These are phyloP conservation scores for Venturia nashicola DNA, from an alignment of 2,329 filamentous ascomycete species.

Conservation along the genomic window DNA sequence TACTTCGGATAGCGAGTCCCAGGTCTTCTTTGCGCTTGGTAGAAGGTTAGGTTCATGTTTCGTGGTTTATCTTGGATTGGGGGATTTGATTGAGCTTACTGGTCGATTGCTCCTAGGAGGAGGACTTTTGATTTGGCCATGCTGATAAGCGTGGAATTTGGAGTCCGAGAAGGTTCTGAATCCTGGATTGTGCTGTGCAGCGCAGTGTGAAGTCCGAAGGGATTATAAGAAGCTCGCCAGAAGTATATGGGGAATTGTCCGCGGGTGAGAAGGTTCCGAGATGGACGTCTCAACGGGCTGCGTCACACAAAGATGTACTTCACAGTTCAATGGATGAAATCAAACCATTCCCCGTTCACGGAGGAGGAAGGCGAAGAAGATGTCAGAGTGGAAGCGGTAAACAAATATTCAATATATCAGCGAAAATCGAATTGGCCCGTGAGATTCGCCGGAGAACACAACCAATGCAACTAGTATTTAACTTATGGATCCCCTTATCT, in stretches of 20 bases:
- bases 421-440: not conserved
- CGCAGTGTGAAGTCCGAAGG: not conserved
- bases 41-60: not conserved
- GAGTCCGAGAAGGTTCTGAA: not conserved
- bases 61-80: not conserved
- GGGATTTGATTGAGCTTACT: constrained; percentile 36
- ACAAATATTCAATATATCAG: too few relatives aligned
- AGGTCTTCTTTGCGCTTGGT: constrained; percentile 50
- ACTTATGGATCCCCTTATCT: not conserved
- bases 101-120: constrained; percentile 49
- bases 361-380: too few relatives aligned
- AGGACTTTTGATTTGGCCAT: constrained; percentile 46
- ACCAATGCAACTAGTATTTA: not conserved
- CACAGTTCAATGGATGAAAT: not conserved
- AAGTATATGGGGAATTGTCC: not conserved
- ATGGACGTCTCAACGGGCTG: not conserved
- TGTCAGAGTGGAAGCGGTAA: too few relatives aligned
- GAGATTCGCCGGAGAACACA: not conserved
- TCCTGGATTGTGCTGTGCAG: not conserved
- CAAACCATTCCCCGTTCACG: not conserved
- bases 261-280: not conserved
- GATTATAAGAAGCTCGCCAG: not conserved
- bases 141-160: not conserved
- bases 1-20: constrained; percentile 47
- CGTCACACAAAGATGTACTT: not conserved